Evolutionary conservation across 495 filamentous ascomycete species (phyloP), one percentile per base, ranked within the genome.

Genomic region (Talaromyces wortmannii): DNA sequence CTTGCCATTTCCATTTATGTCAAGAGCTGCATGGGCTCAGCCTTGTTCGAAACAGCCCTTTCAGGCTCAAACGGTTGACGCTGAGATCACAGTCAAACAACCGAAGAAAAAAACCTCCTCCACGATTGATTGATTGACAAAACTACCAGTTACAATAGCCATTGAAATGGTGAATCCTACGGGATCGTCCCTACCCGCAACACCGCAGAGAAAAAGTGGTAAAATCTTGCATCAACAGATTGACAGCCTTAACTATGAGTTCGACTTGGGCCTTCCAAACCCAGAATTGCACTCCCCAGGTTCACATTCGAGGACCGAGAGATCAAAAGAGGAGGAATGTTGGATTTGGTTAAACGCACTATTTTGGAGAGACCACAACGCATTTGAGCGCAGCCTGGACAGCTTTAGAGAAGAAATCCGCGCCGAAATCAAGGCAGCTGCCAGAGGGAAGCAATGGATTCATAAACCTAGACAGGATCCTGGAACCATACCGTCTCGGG

Each of bases 161-260:
- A 13, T n/a, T 40, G 3, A 31, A 11, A 40, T 45, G 13, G 15
- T 8, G 7, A 42, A 7, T 33, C 5, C 30, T 12, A 17, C 12
- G n/a, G 45, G 15, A 30, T 53, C 32, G 23, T 30, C 17, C 8
- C 17, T 13, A 23, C 51, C 51, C 11, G 43, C 31, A 23, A 56
- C 55, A 7, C 55, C 55, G 18, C 49, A 31, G 18, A 15, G n/a
- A 8, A 56, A 45, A n/a, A 51, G 8, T 6, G 48, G 6, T 16
- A 48, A 52, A 50, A 30, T 32, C 10, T 18, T 56, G 40, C 47
- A 56, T 12, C 15, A 29, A 45, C 10, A 44, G 7, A 50, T 56
- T n/a, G 55, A 50, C 11, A 33, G 16, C 40, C 18, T 56, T 17
- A 56, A 56, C 45, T 10, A 40, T 44, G 47, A 56, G 13, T 56